Base-by-base conservation (phyloP, 2,329 filamentous ascomycete genomes). In the Fusarium protoensiforme region DNA sequence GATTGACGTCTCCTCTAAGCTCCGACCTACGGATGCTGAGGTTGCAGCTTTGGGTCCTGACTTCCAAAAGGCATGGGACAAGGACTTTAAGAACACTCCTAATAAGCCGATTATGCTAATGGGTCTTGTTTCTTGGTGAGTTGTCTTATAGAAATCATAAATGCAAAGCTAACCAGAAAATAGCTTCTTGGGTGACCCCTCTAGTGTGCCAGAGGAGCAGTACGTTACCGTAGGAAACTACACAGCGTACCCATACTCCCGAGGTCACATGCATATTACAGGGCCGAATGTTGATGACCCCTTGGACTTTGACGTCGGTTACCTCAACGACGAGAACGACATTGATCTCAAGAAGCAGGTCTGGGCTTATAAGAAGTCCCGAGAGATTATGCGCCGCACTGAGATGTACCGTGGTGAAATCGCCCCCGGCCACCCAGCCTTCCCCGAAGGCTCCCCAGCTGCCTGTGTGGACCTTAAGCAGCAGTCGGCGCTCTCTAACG, bases 341-440 rank as follows among this genome's bases (percentile, higher is more conserved):
- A 79, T 89, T 20, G 90, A 92, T 75, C 56, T 92, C 43, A 88
- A 89, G 80, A 90, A 88, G 75, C 87, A 90, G 27, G 75, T 91
- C 6, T 92, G 90, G 90, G 86, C 84, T 0, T 93, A 93, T 83
- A 93, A 93, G 80, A 88, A 87, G 74, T 84, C 85, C 22, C 88
- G 91, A 2, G 90, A 92, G 78, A 87, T 92, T 64, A 84, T 86
- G 56, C 86, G 90, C 3, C 87, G 90, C 8, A 88, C 89, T 75
- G 79, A 84, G 2, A 85, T 87, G 75, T 92, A 88, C 80, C 78
- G 85, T 68, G 83, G 89, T 75, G 84, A 88, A 74, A 41, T 85
- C 4, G 78, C 81, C 4, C 69, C 78, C 11, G 79, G 83, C 0
- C 86, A 87, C 64, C 87, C 87, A 1, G 75, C 79, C 14, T 89